phyloP scores from a whole-genome alignment of 2,329 filamentous ascomycete genomes.

The Fusarium cicatricum region DNA sequence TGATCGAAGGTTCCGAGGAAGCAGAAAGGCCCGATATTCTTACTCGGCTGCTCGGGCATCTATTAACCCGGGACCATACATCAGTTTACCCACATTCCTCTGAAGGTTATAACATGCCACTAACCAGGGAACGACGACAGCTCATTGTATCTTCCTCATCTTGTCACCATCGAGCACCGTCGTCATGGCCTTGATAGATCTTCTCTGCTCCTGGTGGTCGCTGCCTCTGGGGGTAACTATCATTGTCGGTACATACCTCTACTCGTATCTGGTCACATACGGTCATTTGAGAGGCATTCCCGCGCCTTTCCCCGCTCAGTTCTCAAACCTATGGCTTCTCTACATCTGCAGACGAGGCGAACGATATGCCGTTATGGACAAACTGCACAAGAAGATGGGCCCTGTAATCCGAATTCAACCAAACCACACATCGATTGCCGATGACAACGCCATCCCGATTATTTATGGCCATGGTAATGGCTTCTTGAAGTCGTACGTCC shows the following conservation, averaged over 20 bases:
- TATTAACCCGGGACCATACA: background rate
- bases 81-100: background rate
- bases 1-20: no score
- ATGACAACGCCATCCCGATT: slow-evolving; percentile 76
- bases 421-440: slow-evolving; percentile 82
- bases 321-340: slow-evolving; percentile 85
- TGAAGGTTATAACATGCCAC: background rate
- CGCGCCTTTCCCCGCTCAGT: slow-evolving; percentile 68
- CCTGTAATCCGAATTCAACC: slow-evolving; percentile 86
- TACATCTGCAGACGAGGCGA: slow-evolving; percentile 70
- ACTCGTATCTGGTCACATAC: slow-evolving; percentile 67
- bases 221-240: slow-evolving; percentile 56
- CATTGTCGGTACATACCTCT: slow-evolving; percentile 63
- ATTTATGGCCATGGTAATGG: slow-evolving; percentile 86
- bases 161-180: no score
- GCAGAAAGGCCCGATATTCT: no score
- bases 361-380: slow-evolving; percentile 71
- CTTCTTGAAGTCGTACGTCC: slow-evolving; percentile 71
- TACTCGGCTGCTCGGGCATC: background rate
- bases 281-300: slow-evolving; percentile 62
- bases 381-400: slow-evolving; percentile 77
- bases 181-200: slow-evolving; percentile 43
- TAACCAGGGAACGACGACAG: background rate
- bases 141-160: background rate
- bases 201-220: slow-evolving; percentile 55